Conservation (phyloP, 2,329 filamentous ascomycete species). For the Apiospora arundinis region DNA sequence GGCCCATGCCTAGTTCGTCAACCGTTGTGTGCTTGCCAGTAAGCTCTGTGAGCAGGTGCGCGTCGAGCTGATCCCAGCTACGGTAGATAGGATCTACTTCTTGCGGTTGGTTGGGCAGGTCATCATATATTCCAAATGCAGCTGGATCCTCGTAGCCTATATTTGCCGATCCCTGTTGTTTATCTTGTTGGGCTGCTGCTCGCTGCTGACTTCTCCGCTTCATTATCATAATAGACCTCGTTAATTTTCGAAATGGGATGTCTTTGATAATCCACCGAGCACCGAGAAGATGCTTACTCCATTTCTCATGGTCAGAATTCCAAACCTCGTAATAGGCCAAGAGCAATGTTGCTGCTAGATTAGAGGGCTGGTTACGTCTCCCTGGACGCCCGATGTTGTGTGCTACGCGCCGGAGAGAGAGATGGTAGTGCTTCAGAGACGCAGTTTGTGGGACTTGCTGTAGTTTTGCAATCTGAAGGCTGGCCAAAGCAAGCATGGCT, state of each 20-base stretch:
- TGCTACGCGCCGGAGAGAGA: constrained; percentile 79
- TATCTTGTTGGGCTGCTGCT: constrained; percentile 36
- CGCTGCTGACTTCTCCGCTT: constrained; percentile 48
- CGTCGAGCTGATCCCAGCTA: constrained; percentile 45
- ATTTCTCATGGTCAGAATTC: constrained; percentile 92
- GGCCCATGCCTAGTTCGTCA: constrained; percentile 55
- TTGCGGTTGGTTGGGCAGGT: constrained; percentile 24
- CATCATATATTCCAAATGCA: constrained; percentile 19
- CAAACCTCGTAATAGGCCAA: constrained; percentile 94
- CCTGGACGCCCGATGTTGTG: constrained; percentile 73
- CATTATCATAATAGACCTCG: constrained; percentile 70
- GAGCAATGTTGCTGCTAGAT: constrained; percentile 85
- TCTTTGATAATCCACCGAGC: constrained; percentile 83
- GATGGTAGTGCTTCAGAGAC: constrained; percentile 90
- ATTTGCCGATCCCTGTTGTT: constrained; percentile 33
- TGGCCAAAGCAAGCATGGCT: constrained; percentile 85
- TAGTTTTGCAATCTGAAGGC: constrained; percentile 85
- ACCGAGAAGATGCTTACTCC: constrained; percentile 90
- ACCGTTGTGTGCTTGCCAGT: constrained; percentile 60
- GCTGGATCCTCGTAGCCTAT: background rate
- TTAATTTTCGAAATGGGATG: constrained; percentile 78
- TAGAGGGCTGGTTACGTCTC: constrained; percentile 76
- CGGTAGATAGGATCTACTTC: constrained; percentile 35
- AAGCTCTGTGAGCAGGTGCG: constrained; percentile 48
- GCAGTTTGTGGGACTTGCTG: constrained; percentile 77